phyloP scores from a whole-genome alignment of 768 basidiomycete species.

The Lentinula boryana region DNA sequence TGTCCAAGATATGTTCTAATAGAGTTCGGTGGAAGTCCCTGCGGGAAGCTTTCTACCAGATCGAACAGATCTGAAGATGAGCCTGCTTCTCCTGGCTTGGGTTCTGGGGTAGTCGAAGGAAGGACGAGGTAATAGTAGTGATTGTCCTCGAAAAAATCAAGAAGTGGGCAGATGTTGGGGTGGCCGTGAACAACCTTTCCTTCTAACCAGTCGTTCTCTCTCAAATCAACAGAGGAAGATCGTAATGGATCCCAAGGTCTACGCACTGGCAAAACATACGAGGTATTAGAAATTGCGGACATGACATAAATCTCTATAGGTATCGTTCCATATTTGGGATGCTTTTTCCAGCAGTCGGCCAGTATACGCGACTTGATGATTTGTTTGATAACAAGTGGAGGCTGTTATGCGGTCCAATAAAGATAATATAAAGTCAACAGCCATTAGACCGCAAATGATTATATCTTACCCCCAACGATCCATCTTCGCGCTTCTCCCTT shows the following conservation, averaged over 20 bases:
- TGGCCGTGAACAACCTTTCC: conserved; percentile 78
- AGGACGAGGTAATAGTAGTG: conserved; percentile 96
- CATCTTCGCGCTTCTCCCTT: conserved; percentile 68
- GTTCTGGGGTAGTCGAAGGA: conserved; percentile 66
- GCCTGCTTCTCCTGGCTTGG: conserved; percentile 40
- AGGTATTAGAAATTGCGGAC: conserved; percentile 80
- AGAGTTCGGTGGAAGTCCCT: conserved; percentile 70
- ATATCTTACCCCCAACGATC: conserved; percentile 73
- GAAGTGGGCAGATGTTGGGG: conserved; percentile 89
- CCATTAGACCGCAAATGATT: neutral
- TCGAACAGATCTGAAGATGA: conserved; percentile 89
- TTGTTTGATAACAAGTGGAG: conserved; percentile 92
- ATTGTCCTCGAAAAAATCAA: conserved; percentile 96
- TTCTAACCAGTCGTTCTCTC: conserved; percentile 53
- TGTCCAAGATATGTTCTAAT: conserved; percentile 87
- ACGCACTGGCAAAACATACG: conserved; percentile 70
- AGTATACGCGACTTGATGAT: conserved; percentile 98
- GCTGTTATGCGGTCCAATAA: conserved; percentile 34
- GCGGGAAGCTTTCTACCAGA: conserved; percentile 83
- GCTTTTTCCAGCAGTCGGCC: conserved; percentile 99
- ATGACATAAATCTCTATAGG: conserved; percentile 97
- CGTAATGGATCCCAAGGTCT: conserved; percentile 84
- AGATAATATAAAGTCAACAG: conserved; percentile 9
- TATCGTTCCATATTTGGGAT: conserved; percentile 90
- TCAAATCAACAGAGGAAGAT: conserved; percentile 9